phyloP scores from a whole-genome alignment of 2,329 filamentous ascomycete genomes.

The Thielaviopsis euricoi region DNA sequence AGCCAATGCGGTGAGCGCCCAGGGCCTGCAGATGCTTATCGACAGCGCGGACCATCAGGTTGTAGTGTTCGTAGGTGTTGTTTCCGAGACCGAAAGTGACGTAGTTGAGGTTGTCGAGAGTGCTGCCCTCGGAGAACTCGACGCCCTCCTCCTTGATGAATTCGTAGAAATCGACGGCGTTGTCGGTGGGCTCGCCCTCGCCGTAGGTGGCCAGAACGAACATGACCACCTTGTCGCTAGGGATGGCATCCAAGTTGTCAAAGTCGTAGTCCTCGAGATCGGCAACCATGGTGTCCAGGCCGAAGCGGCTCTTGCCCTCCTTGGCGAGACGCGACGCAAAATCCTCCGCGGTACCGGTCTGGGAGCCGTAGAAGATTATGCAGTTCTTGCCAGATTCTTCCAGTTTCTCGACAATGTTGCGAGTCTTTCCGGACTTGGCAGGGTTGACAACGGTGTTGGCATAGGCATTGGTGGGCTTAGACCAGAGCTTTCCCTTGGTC shows the following conservation, averaged over 20 bases:
- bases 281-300: conserved; percentile 93
- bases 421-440: conserved; percentile 64
- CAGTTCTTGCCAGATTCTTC: conserved; percentile 93
- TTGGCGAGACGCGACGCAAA: conserved; percentile 93
- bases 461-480: conserved; percentile 74
- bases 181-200: conserved; percentile 96
- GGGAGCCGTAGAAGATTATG: conserved; percentile 94
- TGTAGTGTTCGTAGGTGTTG: conserved; percentile 99
- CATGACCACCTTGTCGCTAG: conserved; percentile 79
- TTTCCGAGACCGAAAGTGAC: conserved; percentile 94
- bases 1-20: conserved; percentile 69
- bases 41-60: conserved; percentile 90
- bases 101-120: conserved; percentile 74
- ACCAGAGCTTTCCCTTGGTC: conserved; percentile 94
- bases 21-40: conserved; percentile 66
- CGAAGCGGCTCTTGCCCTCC: conserved; percentile 91
- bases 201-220: conserved; percentile 96
- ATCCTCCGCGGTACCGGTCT: conserved; percentile 96
- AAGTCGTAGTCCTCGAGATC: conserved; percentile 97
- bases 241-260: conserved; percentile 78
- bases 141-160: conserved; percentile 74
- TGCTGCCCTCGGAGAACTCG: conserved; percentile 58
- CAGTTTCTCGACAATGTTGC: conserved; percentile 91
- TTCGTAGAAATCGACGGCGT: conserved; percentile 97
- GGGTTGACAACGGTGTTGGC: conserved; percentile 53